Evolutionary conservation across 75 land plant species (phyloP), one percentile per base, ranked within the genome.

Genomic region (Adiantum capillusveneris): DNA sequence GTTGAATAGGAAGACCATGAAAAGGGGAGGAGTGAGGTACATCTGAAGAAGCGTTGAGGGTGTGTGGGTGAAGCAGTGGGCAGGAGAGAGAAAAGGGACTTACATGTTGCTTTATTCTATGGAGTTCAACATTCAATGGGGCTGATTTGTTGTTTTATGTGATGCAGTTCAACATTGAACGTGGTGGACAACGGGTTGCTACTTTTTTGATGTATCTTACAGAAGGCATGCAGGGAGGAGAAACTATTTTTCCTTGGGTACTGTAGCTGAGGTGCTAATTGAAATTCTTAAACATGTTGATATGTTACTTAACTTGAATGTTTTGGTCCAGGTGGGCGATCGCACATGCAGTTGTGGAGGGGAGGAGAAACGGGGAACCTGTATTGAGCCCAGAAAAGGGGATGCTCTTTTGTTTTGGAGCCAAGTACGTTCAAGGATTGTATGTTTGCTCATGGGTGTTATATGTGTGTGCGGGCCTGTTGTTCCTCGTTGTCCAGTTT

Each of bases 321-420:
- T 55, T 27, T 31, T n/a, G n/a, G 12, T 30, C 1, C 65, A 94
- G 98, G 98, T 79, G 70, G 98, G 98, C 49, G 68, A 84, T 31
- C 68, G 63, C 22, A 76, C 84, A 39, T 94, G 98, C 53, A 81
- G 77, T 62, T 94, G 98, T 61, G 98, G 98, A 13, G 96, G 96
- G 30, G 85, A 86, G 61, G 66, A 46, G 44, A 77, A 76, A 17
- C 76, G 65, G 63, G 98, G 98, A 21, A 11, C 81, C 44, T 94
- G 77, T 59, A 83, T 94, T 27, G 81, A 83, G 62, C 98, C 98
- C 3, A 58, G 53, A 24, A 84, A 84, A 69, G 98, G 98, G 58
- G 85, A 94, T 74, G 96, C 98, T 41, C 72, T 94, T n/a, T 87
- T 94, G 25, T 94, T 94, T 31, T 94, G 98, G 98, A 94, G 98